Base-by-base conservation (phyloP, 2,329 filamentous ascomycete genomes). In the Dactylellina cionopaga region DNA sequence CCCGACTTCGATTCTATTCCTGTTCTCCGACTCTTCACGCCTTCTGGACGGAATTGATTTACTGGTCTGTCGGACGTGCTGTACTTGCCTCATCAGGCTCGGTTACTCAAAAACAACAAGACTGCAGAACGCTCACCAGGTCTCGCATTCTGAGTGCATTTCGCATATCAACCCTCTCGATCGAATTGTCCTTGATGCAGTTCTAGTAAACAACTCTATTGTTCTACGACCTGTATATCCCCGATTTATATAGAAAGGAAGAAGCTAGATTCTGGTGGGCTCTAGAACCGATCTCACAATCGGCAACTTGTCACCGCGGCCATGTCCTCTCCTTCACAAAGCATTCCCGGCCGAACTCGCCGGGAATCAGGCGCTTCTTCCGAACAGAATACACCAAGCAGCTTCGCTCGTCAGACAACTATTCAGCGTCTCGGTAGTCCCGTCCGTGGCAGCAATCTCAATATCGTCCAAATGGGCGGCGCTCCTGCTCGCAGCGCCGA, bases 301-400 rank as follows among this genome's bases (percentile, higher is more conserved):
- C 33, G 17, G 37, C 17, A 46, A 11, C 19, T 43, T 25, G 22
- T 33, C 22, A 49, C 15, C 55, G 37, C 54, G 33, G 27, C 27
- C 43, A 72, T 72, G 68, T 44, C 68, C 33, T 72, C 68, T 11
- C 59, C 68, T 31, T 72, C 68, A 41, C 68, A 37, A 46, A 72
- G 47, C 44, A 72, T 72, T 17, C 68, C 68, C 39, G 52, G 55
- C 3, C 59, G 68, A 13, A 37, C 35, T 33, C 68, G 68, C 29
- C 68, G 68, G 5, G 68, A 55, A 25, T 72, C 68, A 13, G 43
- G 29, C 27, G 54, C 59, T 22, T 72, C 68, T 9, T 56, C 66
- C 5, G 52, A 19, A 2, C 39, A 46, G 15, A 58, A 64, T 22
- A 64, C 59, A 1, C 68, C 68, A 27, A 59, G 59, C 33, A 59